These are phyloP conservation scores for Zea mays DNA, from an alignment of 176 grass and related monocot genomes.

Conservation along the genomic window Zm-B73-REFERENCE-NAM-5.0 NC_050097.1:20687501-20688000, in stretches of 20 bases:
- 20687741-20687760: conserved; percentile 6
- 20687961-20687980: neutral
- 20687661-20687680: neutral
- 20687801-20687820: conserved; percentile 16
- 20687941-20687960: neutral
- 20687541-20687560: neutral
- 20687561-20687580: neutral
- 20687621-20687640: conserved; percentile 12
- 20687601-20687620: conserved; percentile 4
- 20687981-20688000: conserved; percentile 19
- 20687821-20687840: conserved; percentile 14
- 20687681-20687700: neutral
- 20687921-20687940: neutral
- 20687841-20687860: neutral
- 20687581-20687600: neutral
- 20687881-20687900: neutral
- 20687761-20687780: neutral
- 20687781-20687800: neutral
- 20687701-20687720: conserved; percentile 3
- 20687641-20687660: conserved; percentile 29
- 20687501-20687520: conserved; percentile 7
- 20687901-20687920: conserved; percentile 21
- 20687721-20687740: conserved; percentile 11
- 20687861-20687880: conserved; percentile 2
- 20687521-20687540: conserved; percentile 11